Evolutionary conservation across 1,284 basidiomycete species (phyloP).

Genomic region (Austroboletus rostrupii): DNA sequence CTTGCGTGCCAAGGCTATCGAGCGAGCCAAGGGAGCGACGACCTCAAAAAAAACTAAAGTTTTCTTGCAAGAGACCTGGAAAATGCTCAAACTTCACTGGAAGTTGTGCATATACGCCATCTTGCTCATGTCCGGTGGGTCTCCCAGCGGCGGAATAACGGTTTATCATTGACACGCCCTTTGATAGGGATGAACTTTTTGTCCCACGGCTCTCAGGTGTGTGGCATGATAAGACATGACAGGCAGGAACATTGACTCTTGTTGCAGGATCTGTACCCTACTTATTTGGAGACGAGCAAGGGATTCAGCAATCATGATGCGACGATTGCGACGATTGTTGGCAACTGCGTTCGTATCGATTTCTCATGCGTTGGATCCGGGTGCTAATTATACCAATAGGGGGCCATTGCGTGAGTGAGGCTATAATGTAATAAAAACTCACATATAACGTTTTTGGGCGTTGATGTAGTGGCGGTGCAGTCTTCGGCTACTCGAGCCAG

Average conservation of each 20-base stretch:
- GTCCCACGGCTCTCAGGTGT: constrained; percentile 76
- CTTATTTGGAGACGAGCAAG: constrained; percentile 67
- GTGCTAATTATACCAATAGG: constrained; percentile 40
- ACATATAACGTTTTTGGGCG: constrained; percentile 13
- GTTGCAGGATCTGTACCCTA: constrained; percentile 69
- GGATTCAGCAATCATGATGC: constrained; percentile 56
- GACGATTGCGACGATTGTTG: constrained; percentile 88
- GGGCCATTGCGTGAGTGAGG: constrained; percentile 60
- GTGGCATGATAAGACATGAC: no score
- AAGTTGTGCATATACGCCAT: constrained; percentile 80
- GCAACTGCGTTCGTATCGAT: constrained; percentile 60
- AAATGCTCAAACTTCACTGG: constrained; percentile 87
- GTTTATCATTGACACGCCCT: no score
- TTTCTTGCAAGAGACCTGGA: constrained; percentile 69
- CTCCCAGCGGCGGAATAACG: not conserved
- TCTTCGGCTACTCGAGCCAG: constrained; percentile 81
- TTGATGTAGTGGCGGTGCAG: constrained; percentile 59
- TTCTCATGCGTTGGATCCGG: not conserved
- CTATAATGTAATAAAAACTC: not conserved
- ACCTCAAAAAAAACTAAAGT: constrained; percentile 57
- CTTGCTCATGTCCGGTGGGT: constrained; percentile 70
- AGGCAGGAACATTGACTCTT: not conserved
- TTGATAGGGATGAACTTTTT: constrained; percentile 87
- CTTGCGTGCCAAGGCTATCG: constrained; percentile 53
- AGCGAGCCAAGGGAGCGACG: constrained; percentile 38